Evolutionary conservation across 495 filamentous ascomycete genomes (phyloP), one percentile per base, ranked within the genome.

Genomic region (Margaritispora aquatica): DNA sequence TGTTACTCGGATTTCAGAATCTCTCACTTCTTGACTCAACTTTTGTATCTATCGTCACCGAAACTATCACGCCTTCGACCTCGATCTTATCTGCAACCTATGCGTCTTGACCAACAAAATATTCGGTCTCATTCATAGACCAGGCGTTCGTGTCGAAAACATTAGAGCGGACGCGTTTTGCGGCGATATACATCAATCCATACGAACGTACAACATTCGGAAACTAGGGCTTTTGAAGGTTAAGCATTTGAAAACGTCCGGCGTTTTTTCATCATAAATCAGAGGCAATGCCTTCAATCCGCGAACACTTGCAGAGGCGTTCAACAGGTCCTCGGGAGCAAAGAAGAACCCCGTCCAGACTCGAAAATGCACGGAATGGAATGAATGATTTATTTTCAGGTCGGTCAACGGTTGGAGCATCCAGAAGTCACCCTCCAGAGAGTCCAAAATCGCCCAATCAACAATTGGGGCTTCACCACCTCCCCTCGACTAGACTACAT

Each of bases 401-500:
- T 46, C 67, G 66, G 44, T 65, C 61, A 9, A 68, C 58, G 34
- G 60, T 58, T 51, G 61, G 52, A 22, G 31, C 48, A 21, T 7
- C 27, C 17, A 60, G 52, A 51, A 61, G 27, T 56, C 59, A 20
- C 49, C 62, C 41, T 58, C 75, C 54, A 59, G 62, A 74, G 36
- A 71, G 66, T 3, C 76, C 75, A 26, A 80, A 81, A 62, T 69
- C 71, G 1, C 74, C 77, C 0, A 61, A 66, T 0, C 71, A 72
- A 41, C 57, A 69, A 11, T 60, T 77, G 3, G 68, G 68, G 0
- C 58, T 73, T 26, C 65, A 70, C 19, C 64, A 66, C 41, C 57
- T 77, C 24, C 74, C 75, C 27, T 71, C 71, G 22, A 72, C 72
- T 31, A 60, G 73, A 52, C 53, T 77, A 50, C 67, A 73, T 31